A percentile compares a stretch with the other conserved stretches of the same genome.
These are phyloP conservation scores for Vitis labrusca DNA, from an alignment of 164 flowering plant species.

Conservation along the genomic window DNA sequence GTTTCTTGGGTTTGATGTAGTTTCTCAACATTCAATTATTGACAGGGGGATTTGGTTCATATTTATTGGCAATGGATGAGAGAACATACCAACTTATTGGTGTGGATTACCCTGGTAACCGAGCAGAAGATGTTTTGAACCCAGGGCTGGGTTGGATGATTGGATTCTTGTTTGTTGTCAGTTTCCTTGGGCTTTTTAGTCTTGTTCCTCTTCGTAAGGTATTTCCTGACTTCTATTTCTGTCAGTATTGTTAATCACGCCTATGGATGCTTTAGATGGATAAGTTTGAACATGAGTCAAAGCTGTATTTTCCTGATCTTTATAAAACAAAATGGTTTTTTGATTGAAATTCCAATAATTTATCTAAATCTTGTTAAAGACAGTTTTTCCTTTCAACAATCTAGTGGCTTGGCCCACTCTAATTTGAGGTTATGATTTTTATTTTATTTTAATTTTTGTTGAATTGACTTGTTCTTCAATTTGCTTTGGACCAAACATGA, in stretches of 20 bases:
- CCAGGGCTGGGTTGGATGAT: conserved; percentile 94
- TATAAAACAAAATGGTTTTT: too few species aligned
- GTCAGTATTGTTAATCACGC: not conserved
- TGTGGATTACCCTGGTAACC: conserved; percentile 83
- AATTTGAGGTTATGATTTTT: not conserved
- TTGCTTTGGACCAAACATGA: not conserved
- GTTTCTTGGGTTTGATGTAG: not conserved
- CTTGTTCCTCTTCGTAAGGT: conserved; percentile 98
- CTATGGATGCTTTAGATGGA: not conserved
- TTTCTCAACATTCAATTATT: conserved; percentile 7
- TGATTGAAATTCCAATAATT: not conserved
- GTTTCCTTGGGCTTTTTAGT: conserved; percentile 93
- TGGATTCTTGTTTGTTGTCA: conserved; percentile 87
- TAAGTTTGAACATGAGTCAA: not conserved
- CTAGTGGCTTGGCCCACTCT: not conserved
- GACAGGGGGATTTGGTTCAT: conserved; percentile 93
- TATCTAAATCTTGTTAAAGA: not conserved
- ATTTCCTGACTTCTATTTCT: conserved; percentile 5
- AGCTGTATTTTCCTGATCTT: not conserved
- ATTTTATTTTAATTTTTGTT: not conserved
- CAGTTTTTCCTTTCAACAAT: not conserved
- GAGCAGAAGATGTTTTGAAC: conserved; percentile 82
- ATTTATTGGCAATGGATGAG: conserved; percentile 87
- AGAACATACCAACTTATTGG: conserved; percentile 89
- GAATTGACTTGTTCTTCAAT: not conserved